A percentile compares a stretch with the other conserved stretches of the same genome.
phyloP scores from a whole-genome alignment of 2,329 filamentous ascomycete genomes.

The Coniochaeta sp. region DNA sequence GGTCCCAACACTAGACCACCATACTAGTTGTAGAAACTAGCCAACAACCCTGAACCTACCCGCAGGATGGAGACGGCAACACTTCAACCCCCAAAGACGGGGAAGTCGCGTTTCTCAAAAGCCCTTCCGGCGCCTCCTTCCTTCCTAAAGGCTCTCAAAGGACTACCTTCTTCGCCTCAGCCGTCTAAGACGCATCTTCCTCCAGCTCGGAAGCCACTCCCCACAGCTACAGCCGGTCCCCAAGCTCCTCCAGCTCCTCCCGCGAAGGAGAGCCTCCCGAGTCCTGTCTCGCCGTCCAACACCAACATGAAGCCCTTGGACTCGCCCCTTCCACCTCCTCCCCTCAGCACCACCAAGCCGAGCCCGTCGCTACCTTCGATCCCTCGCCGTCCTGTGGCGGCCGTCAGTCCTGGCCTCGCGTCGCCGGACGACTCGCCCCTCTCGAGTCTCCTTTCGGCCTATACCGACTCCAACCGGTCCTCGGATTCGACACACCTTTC shows the following conservation, averaged over 20 bases:
- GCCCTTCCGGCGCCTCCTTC: conserved; percentile 44
- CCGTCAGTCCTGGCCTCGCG: conserved; percentile 11
- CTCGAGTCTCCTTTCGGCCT: conserved; percentile 49
- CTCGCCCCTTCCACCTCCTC: conserved; percentile 24
- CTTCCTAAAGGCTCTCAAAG: conserved; percentile 5
- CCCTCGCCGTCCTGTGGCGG: background rate
- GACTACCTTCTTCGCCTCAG: conserved; percentile 4
- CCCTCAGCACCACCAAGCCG: conserved; percentile 14
- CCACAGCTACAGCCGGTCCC: background rate
- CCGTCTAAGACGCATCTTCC: conserved; percentile 7
- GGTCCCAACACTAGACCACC: too few relatives aligned
- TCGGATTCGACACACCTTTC: conserved; percentile 34
- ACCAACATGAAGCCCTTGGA: conserved; percentile 16
- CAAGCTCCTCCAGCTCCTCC: conserved; percentile 15
- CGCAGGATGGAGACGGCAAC: conserved; percentile 17
- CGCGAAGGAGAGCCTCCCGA: conserved; percentile 8
- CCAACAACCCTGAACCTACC: background rate
- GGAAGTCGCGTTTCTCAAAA: conserved; percentile 52
- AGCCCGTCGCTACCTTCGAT: conserved; percentile 10
- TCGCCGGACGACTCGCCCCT: conserved; percentile 40
- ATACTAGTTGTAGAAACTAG: background rate
- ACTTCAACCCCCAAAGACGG: conserved; percentile 23
- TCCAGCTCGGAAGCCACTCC: conserved; percentile 2
- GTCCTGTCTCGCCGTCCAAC: background rate
- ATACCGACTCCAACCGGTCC: conserved; percentile 37